Conservation (phyloP, 1,139 yeast genomes). For the Kluyveromyces sp. region DNA sequence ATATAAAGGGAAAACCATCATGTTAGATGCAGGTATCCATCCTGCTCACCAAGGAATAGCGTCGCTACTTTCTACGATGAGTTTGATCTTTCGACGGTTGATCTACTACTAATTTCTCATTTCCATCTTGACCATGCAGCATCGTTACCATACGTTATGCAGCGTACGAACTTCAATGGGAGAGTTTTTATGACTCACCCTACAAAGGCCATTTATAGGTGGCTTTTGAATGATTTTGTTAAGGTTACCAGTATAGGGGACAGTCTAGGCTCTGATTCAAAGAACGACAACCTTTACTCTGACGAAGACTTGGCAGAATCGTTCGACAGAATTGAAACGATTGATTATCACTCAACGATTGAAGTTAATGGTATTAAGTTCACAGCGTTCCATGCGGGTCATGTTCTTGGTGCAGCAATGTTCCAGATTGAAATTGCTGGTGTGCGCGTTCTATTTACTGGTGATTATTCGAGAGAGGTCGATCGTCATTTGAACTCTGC, state of each 20-base stretch:
- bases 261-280: slow-evolving; percentile 31
- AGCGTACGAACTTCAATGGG: slow-evolving; percentile 88
- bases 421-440: slow-evolving; percentile 93
- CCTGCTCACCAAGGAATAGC: slow-evolving; percentile 90
- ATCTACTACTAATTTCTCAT: slow-evolving; percentile 79
- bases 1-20: slow-evolving; percentile 90
- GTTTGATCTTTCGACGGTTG: slow-evolving; percentile 81
- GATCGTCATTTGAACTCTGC: slow-evolving; percentile 94
- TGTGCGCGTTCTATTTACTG: slow-evolving; percentile 79
- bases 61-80: slow-evolving; percentile 89
- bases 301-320: slow-evolving; percentile 87
- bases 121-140: slow-evolving; percentile 98
- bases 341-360: slow-evolving; percentile 91
- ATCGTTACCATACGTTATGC: slow-evolving; percentile 95
- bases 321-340: slow-evolving; percentile 83
- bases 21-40: slow-evolving; percentile 97
- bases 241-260: slow-evolving; percentile 74
- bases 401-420: slow-evolving; percentile 98
- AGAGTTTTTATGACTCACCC: slow-evolving; percentile 99
- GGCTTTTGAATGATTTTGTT: slow-evolving; percentile 92
- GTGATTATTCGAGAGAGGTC: slow-evolving; percentile 93
- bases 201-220: slow-evolving; percentile 92
- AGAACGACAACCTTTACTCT: slow-evolving; percentile 58
- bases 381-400: slow-evolving; percentile 98
- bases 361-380: slow-evolving; percentile 84